phyloP scores from a whole-genome alignment of 2,329 filamentous ascomycete genomes.

The Amphichorda felina region DNA sequence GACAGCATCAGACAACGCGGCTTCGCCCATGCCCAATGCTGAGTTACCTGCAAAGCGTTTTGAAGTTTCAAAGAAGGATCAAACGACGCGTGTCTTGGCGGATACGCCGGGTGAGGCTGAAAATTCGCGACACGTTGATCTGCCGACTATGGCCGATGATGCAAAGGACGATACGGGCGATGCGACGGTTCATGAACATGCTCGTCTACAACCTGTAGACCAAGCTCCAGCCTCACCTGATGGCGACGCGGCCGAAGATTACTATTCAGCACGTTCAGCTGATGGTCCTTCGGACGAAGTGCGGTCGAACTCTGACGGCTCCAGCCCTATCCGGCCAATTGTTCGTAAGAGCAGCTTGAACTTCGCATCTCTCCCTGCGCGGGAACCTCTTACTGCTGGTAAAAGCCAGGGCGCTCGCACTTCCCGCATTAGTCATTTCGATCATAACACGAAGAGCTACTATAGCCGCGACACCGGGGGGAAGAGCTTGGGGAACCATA shows the following conservation, averaged over 20 bases:
- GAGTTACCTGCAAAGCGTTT: too few species aligned
- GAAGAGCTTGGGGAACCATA: slow-evolving; percentile 50
- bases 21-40: too few species aligned
- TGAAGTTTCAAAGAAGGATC: too few species aligned
- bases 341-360: slow-evolving; percentile 91
- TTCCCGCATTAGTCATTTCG: slow-evolving; percentile 69
- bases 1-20: too few species aligned
- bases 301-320: slow-evolving; percentile 54
- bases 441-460: slow-evolving; percentile 61
- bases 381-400: slow-evolving; percentile 75
- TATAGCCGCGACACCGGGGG: slow-evolving; percentile 63
- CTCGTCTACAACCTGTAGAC: too few species aligned
- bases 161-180: slow-evolving; percentile 1
- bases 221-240: neutral
- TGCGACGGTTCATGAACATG: neutral
- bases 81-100: slow-evolving; percentile 15
- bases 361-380: slow-evolving; percentile 83
- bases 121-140: slow-evolving; percentile 1
- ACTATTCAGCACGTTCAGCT: neutral
- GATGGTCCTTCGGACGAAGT: slow-evolving; percentile 26
- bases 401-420: slow-evolving; percentile 67
- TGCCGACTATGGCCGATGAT: slow-evolving; percentile 9
- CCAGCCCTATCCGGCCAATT: slow-evolving; percentile 63
- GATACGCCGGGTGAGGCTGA: neutral
- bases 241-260: neutral